phyloP scores from a whole-genome alignment of 495 filamentous ascomycete species.

The Clohesyomyces aquaticus region DNA sequence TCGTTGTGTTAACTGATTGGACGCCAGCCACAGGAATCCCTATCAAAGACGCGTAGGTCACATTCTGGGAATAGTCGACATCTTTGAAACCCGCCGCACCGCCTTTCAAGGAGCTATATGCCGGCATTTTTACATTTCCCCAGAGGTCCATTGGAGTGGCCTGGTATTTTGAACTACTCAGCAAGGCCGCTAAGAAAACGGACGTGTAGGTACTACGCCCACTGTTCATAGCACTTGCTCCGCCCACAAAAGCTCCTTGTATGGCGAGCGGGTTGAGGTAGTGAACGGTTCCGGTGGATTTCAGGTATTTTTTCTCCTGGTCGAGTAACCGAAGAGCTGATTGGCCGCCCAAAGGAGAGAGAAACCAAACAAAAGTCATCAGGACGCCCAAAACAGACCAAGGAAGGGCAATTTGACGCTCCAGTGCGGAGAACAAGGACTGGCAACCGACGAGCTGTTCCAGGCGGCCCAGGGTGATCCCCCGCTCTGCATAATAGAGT shows the following conservation, averaged over 20 bases:
- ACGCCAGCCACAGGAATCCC: conserved; percentile 20
- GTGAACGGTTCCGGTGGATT: conserved; percentile 11
- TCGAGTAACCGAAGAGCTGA: conserved; percentile 28
- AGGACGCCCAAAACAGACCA: conserved; percentile 23
- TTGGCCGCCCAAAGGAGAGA: conserved; percentile 34
- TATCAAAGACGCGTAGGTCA: conserved; percentile 26
- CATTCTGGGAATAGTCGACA: conserved; percentile 10
- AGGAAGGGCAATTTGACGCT: conserved; percentile 19
- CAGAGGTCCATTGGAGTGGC: conserved; percentile 30
- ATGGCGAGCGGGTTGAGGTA: conserved; percentile 15
- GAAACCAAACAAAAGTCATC: conserved; percentile 20
- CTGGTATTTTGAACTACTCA: conserved; percentile 24
- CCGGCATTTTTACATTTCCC: conserved; percentile 35
- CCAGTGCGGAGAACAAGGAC: conserved; percentile 28
- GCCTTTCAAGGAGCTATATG: conserved; percentile 18
- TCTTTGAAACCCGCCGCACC: neutral
- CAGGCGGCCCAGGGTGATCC: conserved; percentile 26
- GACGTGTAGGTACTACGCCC: conserved; percentile 27
- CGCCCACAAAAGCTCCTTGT: conserved; percentile 12
- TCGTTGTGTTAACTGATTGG: neutral
- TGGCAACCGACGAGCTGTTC: conserved; percentile 34
- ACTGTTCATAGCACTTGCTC: conserved; percentile 26
- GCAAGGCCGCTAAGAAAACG: conserved; percentile 26
- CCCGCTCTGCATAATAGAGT: conserved; percentile 25
- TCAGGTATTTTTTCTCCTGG: neutral